Conservation (phyloP, 2,329 filamentous ascomycete genomes). For the Dothistroma pini region DNA sequence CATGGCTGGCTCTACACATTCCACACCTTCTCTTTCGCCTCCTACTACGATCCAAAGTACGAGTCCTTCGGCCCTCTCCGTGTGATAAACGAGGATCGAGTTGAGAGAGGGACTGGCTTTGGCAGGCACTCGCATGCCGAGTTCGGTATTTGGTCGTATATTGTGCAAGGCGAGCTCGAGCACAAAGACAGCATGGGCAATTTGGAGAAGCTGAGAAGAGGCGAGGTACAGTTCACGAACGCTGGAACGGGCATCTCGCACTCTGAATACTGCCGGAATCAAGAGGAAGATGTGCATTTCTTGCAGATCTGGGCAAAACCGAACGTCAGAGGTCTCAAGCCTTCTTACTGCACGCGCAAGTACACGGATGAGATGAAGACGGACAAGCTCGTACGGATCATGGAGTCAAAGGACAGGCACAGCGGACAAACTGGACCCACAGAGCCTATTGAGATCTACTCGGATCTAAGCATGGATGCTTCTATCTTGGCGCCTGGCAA, state of each 20-base stretch:
- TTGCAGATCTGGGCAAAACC: constrained; percentile 86
- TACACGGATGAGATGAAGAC: constrained; percentile 72
- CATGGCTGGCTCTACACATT: constrained; percentile 87
- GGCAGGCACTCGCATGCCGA: constrained; percentile 81
- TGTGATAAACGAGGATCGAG: constrained; percentile 86
- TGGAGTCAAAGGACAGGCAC: constrained; percentile 64
- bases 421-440: constrained; percentile 65
- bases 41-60: constrained; percentile 64
- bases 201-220: constrained; percentile 66
- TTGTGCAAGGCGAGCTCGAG: constrained; percentile 79
- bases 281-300: constrained; percentile 70
- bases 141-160: constrained; percentile 87
- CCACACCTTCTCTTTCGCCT: constrained; percentile 81
- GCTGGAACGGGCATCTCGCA: constrained; percentile 79
- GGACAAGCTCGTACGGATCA: constrained; percentile 66
- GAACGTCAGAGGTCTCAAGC: constrained; percentile 67
- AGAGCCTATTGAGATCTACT: constrained; percentile 75
- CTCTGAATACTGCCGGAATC: constrained; percentile 76
- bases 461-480: constrained; percentile 79
- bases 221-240: constrained; percentile 86
- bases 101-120: constrained; percentile 70
- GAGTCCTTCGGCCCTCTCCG: constrained; percentile 70
- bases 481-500: constrained; percentile 64
- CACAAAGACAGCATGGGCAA: constrained; percentile 82
- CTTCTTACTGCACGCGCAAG: constrained; percentile 70